Evolutionary conservation across 495 filamentous ascomycete genomes (phyloP).

Genomic region (Aspergillus kassunensis): DNA sequence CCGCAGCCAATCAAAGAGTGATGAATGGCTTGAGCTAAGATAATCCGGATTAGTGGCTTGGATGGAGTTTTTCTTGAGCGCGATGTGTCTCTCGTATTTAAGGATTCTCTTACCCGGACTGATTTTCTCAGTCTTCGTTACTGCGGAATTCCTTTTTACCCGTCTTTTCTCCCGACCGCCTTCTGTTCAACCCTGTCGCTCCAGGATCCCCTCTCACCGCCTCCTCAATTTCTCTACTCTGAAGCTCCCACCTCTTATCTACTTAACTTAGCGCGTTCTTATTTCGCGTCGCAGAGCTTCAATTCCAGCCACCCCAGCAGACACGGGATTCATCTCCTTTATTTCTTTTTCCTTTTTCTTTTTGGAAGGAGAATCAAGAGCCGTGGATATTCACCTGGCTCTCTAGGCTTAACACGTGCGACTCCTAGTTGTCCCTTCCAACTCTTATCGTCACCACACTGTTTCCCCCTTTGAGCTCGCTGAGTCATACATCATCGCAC

Average conservation of each 20-base stretch:
- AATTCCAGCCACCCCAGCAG: slow-evolving; percentile 6
- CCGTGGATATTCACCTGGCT: neutral
- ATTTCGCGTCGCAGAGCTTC: slow-evolving; percentile 10
- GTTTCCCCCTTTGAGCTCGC: slow-evolving; percentile 15
- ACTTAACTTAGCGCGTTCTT: slow-evolving; percentile 20
- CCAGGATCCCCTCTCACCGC: slow-evolving; percentile 5
- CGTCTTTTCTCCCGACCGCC: slow-evolving; percentile 20
- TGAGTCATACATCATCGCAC: slow-evolving; percentile 31
- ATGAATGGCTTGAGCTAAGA: slow-evolving; percentile 31
- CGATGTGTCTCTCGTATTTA: slow-evolving; percentile 47
- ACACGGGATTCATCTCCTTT: neutral
- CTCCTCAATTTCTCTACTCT: slow-evolving; percentile 1
- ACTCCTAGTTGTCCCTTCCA: slow-evolving; percentile 6
- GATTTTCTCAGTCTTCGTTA: slow-evolving; percentile 41
- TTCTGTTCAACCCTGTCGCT: slow-evolving; percentile 7
- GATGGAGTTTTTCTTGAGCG: slow-evolving; percentile 41
- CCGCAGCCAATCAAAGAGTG: slow-evolving; percentile 31
- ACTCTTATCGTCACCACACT: slow-evolving; percentile 17
- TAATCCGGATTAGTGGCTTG: slow-evolving; percentile 32
- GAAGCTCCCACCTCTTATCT: slow-evolving; percentile 9
- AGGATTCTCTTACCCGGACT: slow-evolving; percentile 48
- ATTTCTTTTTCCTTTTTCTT: slow-evolving; percentile 1
- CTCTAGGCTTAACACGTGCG: slow-evolving; percentile 16
- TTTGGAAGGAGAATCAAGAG: neutral
- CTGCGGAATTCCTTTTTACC: slow-evolving; percentile 27